phyloP scores from a whole-genome alignment of 2,329 filamentous ascomycete species.

The Cladosporium sphaerospermum region DNA sequence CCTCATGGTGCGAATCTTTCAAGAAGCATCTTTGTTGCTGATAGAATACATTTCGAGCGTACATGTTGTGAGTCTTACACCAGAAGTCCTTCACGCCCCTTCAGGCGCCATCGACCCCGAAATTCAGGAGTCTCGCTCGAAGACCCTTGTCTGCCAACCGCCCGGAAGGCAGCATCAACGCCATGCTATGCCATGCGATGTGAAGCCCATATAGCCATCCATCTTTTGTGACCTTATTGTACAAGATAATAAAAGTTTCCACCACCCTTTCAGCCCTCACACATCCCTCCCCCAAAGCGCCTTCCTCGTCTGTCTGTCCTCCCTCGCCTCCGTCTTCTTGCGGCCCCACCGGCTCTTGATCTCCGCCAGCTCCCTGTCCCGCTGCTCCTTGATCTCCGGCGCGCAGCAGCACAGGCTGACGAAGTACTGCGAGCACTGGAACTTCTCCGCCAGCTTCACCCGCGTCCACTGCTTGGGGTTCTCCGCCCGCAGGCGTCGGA shows the following conservation, averaged over 20 bases:
- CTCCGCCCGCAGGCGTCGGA: constrained; percentile 47
- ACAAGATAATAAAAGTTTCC: background rate
- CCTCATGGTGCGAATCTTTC: no score
- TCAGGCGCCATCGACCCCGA: background rate
- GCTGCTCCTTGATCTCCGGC: constrained; percentile 37
- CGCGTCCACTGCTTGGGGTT: constrained; percentile 57
- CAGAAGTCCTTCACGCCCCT: background rate
- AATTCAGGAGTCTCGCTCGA: no score
- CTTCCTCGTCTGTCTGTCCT: constrained; percentile 55
- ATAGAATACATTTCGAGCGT: constrained; percentile 10
- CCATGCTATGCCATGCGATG: constrained; percentile 4
- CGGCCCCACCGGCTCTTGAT: constrained; percentile 56
- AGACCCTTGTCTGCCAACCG: no score
- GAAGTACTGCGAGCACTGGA: constrained; percentile 57
- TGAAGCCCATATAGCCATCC: background rate
- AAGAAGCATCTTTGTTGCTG: background rate
- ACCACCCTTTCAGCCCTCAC: background rate
- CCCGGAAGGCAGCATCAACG: background rate
- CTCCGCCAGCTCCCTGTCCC: constrained; percentile 43
- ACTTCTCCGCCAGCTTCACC: constrained; percentile 54
- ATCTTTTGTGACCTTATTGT: background rate
- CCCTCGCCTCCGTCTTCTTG: constrained; percentile 53
- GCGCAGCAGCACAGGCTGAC: constrained; percentile 54
- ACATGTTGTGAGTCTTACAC: background rate
- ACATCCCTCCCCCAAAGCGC: constrained; percentile 53